Percentiles rank a stretch among this genome's conserved stretches.
phyloP scores from a whole-genome alignment of 2,329 filamentous ascomycete species.

The Penicillium thymicola region DNA sequence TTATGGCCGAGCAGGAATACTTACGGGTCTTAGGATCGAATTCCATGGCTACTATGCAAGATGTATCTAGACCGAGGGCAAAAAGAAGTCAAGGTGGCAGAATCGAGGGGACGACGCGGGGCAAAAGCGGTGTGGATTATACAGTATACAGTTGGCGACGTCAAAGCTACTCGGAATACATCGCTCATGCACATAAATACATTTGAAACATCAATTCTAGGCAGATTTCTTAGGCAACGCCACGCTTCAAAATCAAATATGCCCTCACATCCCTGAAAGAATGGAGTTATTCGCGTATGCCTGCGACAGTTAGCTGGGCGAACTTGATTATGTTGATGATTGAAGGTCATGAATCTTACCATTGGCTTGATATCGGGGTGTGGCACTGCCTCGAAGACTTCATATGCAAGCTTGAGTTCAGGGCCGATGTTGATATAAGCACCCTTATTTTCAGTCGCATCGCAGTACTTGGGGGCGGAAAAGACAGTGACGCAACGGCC shows the following conservation, averaged over 20 bases:
- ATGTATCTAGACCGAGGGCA: slow-evolving; percentile 10
- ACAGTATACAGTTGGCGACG: not conserved
- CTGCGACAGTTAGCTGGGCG: slow-evolving; percentile 40
- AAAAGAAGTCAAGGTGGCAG: slow-evolving; percentile 13
- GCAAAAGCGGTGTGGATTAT: slow-evolving; percentile 18
- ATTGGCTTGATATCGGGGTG: slow-evolving; percentile 96
- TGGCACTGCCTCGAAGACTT: slow-evolving; percentile 93
- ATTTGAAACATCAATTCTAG: slow-evolving; percentile 15
- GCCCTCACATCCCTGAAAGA: slow-evolving; percentile 65
- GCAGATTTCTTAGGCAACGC: slow-evolving; percentile 26
- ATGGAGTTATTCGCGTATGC: slow-evolving; percentile 83
- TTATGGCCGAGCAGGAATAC: slow-evolving; percentile 27
- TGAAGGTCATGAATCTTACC: slow-evolving; percentile 41
- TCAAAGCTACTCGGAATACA: slow-evolving; percentile 5
- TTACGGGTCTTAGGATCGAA: slow-evolving; percentile 70
- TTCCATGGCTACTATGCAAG: slow-evolving; percentile 56
- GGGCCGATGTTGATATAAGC: slow-evolving; percentile 96
- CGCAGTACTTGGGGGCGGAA: slow-evolving; percentile 95
- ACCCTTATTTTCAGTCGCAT: slow-evolving; percentile 95
- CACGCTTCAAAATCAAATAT: slow-evolving; percentile 20
- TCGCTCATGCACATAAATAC: slow-evolving; percentile 16
- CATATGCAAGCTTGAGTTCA: slow-evolving; percentile 85
- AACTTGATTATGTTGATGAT: not conserved
- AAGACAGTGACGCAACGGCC: slow-evolving; percentile 97
- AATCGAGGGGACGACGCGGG: slow-evolving; percentile 18